These are phyloP conservation scores for Gracilaria caudata DNA, from an alignment of 23 red algal species.

Conservation along the genomic window DNA sequence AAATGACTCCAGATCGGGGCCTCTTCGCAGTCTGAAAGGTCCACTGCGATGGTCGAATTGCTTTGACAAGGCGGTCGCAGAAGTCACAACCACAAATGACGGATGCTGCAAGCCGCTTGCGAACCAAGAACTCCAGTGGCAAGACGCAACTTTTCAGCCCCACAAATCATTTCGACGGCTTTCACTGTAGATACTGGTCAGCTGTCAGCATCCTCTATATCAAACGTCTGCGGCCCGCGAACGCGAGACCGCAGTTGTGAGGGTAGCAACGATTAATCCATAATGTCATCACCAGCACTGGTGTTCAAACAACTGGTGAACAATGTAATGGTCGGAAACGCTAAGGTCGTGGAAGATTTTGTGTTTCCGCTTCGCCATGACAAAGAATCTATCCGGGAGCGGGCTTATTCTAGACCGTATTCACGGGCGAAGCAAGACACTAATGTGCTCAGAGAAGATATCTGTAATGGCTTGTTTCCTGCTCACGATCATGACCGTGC, in stretches of 20 bases:
- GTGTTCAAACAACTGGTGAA: conserved; percentile 12
- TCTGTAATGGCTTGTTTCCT: not conserved
- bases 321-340: not conserved
- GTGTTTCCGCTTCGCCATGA: conserved; percentile 18
- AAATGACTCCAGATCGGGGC: not conserved
- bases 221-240: not conserved
- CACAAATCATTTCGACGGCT: not conserved
- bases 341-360: conserved; percentile 12
- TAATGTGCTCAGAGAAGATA: not conserved
- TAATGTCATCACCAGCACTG: conserved; percentile 18
- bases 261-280: not conserved
- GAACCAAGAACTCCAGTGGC: not conserved
- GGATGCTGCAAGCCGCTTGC: conserved; percentile 1
- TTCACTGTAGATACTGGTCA: not conserved
- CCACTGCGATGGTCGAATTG: conserved; percentile 3
- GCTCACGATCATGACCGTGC: not conserved
- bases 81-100: not conserved
- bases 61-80: conserved; percentile 22
- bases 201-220: conserved; percentile 16
- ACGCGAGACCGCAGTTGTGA: not conserved
- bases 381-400: not conserved
- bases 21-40: not conserved
- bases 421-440: not conserved
- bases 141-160: not conserved
- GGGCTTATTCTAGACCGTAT: not conserved